These are phyloP conservation scores for Cicer pinnatifidum DNA, from an alignment of 306 rosid species.

Conservation along the genomic window DNA sequence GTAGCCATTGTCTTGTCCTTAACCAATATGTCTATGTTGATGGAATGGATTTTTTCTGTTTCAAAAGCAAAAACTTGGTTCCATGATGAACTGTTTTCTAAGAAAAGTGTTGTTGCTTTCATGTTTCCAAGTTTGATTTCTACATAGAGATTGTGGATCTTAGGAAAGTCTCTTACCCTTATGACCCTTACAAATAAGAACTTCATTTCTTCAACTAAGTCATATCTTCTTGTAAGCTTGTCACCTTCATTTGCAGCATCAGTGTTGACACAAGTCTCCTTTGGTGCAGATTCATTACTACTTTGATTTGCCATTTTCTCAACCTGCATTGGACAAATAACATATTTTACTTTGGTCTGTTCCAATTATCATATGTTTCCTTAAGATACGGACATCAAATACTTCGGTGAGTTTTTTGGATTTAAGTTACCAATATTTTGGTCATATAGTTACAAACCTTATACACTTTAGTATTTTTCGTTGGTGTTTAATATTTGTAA, in stretches of 20 bases:
- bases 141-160: constrained; percentile 40
- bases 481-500: no score
- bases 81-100: constrained; percentile 39
- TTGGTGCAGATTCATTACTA: constrained; percentile 34
- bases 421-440: no score
- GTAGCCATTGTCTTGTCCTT: background rate
- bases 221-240: constrained; percentile 33
- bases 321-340: constrained; percentile 23
- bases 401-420: no score
- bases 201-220: constrained; percentile 58
- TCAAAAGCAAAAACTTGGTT: constrained; percentile 51
- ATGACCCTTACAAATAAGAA: constrained; percentile 53
- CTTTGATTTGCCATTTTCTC: constrained; percentile 24
- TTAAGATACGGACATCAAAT: no score
- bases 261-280: constrained; percentile 44
- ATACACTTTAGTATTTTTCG: no score
- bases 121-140: constrained; percentile 54
- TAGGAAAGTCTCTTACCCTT: constrained; percentile 45
- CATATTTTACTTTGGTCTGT: background rate
- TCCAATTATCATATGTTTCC: no score
- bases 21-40: constrained; percentile 33
- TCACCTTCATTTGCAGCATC: constrained; percentile 27
- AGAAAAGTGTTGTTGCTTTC: constrained; percentile 45
- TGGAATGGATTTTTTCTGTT: constrained; percentile 39
- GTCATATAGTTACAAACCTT: no score